These are phyloP conservation scores for Potentilla sterilis DNA, from an alignment of 306 rosid genomes.

Conservation along the genomic window DNA sequence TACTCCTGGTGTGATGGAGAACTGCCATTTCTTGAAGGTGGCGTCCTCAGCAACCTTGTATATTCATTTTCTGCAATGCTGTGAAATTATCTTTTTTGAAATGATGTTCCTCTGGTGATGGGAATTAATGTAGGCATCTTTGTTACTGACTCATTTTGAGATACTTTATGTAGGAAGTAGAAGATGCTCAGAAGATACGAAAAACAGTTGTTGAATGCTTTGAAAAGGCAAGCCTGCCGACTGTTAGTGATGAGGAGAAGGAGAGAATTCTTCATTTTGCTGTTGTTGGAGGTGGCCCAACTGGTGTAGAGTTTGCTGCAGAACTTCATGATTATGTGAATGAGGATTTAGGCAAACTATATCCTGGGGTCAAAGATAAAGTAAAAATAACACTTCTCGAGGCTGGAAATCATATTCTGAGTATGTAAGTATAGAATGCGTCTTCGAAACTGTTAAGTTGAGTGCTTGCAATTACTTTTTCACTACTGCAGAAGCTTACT, in stretches of 20 bases:
- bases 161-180: conserved; percentile 70
- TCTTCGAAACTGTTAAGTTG: not conserved
- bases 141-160: conserved; percentile 16
- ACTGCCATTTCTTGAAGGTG: conserved; percentile 96
- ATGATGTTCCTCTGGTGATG: not conserved
- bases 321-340: conserved; percentile 89
- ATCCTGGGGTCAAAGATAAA: conserved; percentile 67
- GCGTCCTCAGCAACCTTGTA: conserved; percentile 9
- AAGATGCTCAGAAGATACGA: conserved; percentile 95
- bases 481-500: not conserved
- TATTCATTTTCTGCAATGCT: not conserved
- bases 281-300: conserved; percentile 97
- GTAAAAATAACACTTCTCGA: conserved; percentile 87
- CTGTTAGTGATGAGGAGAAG: conserved; percentile 73
- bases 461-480: not conserved
- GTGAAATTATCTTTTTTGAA: not conserved
- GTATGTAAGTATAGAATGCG: conserved; percentile 56
- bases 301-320: conserved; percentile 99
- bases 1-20: conserved; percentile 91
- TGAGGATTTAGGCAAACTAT: conserved; percentile 70
- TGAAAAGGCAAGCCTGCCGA: conserved; percentile 83
- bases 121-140: not conserved
- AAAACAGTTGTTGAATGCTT: conserved; percentile 92
- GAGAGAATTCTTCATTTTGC: conserved; percentile 96
- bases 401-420: conserved; percentile 85